phyloP scores from a whole-genome alignment of 1,284 basidiomycete species.

The Stygiomarasmius scandens region DNA sequence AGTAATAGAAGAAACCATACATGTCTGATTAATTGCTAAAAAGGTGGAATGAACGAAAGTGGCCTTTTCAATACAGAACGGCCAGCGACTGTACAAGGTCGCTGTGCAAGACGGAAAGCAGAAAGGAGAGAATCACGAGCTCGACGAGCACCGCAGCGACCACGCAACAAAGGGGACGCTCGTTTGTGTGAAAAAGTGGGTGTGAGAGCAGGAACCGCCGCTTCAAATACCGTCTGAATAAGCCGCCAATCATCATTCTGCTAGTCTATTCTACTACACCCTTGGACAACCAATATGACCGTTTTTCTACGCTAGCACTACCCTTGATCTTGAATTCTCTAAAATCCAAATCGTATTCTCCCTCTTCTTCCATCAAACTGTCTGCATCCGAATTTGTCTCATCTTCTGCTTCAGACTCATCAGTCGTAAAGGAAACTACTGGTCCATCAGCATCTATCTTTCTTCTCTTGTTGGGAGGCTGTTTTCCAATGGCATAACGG shows the following conservation, averaged over 20 bases:
- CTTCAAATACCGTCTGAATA: too few species aligned
- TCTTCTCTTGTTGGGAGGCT: background rate
- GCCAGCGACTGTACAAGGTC: conserved; percentile 5
- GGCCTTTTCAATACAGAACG: conserved; percentile 5
- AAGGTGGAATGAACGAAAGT: background rate
- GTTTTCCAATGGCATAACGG: background rate
- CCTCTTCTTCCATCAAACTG: conserved; percentile 9
- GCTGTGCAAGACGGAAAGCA: background rate
- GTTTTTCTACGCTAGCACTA: conserved; percentile 33
- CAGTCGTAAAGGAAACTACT: conserved; percentile 5
- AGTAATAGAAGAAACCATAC: background rate
- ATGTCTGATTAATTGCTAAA: background rate
- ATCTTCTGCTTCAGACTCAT: conserved; percentile 6
- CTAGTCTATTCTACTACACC: conserved; percentile 20
- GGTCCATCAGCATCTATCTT: background rate
- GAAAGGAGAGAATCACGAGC: background rate
- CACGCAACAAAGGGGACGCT: background rate
- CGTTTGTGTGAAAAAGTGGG: background rate
- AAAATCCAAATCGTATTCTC: conserved; percentile 46
- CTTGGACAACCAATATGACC: conserved; percentile 54
- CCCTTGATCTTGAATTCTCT: too few species aligned
- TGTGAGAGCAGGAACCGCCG: too few species aligned
- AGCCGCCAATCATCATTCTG: background rate
- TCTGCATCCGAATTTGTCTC: conserved; percentile 6
- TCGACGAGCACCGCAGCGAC: background rate